These are phyloP conservation scores for Isabelozyma gotoi DNA, from an alignment of 805 yeast genomes.

Conservation along the genomic window DNA sequence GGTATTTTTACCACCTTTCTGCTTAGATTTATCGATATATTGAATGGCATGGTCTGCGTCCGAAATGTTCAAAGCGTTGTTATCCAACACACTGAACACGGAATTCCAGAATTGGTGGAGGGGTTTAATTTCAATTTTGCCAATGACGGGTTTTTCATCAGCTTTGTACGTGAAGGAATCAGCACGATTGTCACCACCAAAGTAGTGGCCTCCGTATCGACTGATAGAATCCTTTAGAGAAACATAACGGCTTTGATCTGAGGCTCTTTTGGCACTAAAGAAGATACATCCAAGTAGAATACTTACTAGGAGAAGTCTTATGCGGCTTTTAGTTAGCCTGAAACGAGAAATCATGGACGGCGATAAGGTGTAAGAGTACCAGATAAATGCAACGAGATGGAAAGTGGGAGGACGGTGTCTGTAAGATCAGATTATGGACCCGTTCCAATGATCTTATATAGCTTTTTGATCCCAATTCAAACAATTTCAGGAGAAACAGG, in stretches of 20 bases:
- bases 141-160: neutral
- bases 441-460: too few relatives aligned
- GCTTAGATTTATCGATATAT: slow-evolving; percentile 17
- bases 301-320: neutral
- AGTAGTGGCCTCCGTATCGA: neutral
- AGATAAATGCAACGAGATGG: too few relatives aligned
- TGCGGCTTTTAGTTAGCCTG: neutral
- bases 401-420: neutral
- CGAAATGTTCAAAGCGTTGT: slow-evolving; percentile 13
- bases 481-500: too few relatives aligned
- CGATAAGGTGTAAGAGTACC: too few relatives aligned
- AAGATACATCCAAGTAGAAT: neutral
- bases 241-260: neutral
- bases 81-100: slow-evolving; percentile 21
- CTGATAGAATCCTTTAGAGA: neutral
- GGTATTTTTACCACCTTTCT: slow-evolving; percentile 17
- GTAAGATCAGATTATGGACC: neutral
- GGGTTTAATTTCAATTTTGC: neutral
- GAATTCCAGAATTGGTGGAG: slow-evolving; percentile 27
- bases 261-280: neutral
- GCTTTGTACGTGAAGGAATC: neutral
- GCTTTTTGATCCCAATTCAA: too few relatives aligned
- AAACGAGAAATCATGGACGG: neutral
- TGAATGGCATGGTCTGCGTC: slow-evolving; percentile 17
- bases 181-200: neutral